Evolutionary conservation across 768 basidiomycete genomes (phyloP).

Genomic region (Hericium erinaceus): DNA sequence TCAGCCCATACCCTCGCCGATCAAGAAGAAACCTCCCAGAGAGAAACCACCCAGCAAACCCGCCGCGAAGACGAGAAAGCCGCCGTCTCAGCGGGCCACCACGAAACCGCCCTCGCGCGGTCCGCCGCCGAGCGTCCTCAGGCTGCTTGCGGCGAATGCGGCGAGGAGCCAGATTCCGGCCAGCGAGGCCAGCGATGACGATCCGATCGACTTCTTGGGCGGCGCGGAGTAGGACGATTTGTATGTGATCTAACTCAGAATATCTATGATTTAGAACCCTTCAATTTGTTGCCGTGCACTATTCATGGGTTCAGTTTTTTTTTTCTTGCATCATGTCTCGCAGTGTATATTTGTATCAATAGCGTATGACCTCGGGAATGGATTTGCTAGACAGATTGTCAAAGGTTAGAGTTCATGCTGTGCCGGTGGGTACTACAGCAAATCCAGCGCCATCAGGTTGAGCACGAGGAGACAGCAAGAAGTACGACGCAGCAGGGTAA

Average conservation of each 20-base stretch:
- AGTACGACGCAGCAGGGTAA: background rate
- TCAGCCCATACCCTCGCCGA: background rate
- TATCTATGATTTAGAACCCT: background rate
- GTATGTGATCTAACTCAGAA: background rate
- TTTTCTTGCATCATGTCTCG: no score
- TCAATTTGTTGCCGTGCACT: background rate
- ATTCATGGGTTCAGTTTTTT: background rate
- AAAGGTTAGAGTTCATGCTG: no score
- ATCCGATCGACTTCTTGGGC: constrained; percentile 38
- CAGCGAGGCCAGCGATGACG: constrained; percentile 30
- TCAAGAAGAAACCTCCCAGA: background rate
- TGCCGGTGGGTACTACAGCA: no score
- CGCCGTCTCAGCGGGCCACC: background rate
- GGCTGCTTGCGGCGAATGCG: background rate
- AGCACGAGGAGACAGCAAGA: no score
- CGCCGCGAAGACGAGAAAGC: background rate
- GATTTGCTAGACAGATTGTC: background rate
- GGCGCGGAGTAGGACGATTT: background rate
- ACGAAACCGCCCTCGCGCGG: background rate
- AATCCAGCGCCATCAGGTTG: no score
- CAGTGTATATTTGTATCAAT: background rate
- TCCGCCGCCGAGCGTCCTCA: background rate
- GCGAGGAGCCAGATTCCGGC: background rate
- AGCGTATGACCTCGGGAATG: background rate
- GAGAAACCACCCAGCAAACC: background rate